Evolutionary conservation across 805 yeast genomes (phyloP).

Genomic region (Starmerella ratchasimensis): DNA sequence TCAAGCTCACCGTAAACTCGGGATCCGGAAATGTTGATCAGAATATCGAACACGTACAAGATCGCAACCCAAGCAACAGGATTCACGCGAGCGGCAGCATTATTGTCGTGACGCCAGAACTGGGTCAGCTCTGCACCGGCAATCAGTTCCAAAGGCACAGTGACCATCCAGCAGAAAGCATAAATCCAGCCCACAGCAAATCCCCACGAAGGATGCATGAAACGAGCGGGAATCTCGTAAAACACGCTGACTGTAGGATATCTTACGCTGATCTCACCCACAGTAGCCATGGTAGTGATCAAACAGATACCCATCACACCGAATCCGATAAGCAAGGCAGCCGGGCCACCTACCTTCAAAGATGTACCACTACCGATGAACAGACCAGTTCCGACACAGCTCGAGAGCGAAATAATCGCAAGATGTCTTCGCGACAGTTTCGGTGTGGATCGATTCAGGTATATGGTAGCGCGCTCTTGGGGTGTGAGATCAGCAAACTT

Average conservation of each 20-base stretch:
- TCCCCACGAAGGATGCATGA: slow-evolving; percentile 48
- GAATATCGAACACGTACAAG: slow-evolving; percentile 38
- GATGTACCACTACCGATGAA: slow-evolving; percentile 53
- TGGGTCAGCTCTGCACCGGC: slow-evolving; percentile 43
- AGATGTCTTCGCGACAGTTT: slow-evolving; percentile 34
- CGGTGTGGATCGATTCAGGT: slow-evolving; percentile 32
- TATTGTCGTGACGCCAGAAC: slow-evolving; percentile 35
- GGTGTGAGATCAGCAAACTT: slow-evolving; percentile 12
- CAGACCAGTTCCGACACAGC: slow-evolving; percentile 65
- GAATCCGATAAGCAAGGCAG: slow-evolving; percentile 44
- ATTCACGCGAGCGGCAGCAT: slow-evolving; percentile 30
- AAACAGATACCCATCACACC: slow-evolving; percentile 48
- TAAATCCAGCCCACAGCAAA: slow-evolving; percentile 60
- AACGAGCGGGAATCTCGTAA: slow-evolving; percentile 40
- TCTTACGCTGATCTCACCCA: slow-evolving; percentile 55
- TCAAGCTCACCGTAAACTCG: slow-evolving; percentile 57
- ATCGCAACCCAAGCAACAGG: slow-evolving; percentile 47
- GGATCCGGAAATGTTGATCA: slow-evolving; percentile 42
- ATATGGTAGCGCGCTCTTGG: slow-evolving; percentile 19
- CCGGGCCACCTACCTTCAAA: slow-evolving; percentile 49
- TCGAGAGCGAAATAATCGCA: slow-evolving; percentile 68
- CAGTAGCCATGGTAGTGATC: slow-evolving; percentile 44
- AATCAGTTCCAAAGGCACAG: slow-evolving; percentile 44
- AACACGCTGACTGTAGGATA: slow-evolving; percentile 44
- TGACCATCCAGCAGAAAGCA: slow-evolving; percentile 44